A percentile compares a stretch with the other conserved stretches of the same genome.
Evolutionary conservation across 805 yeast species (phyloP).

Genomic region (Groenewaldozyma salmanticensis): DNA sequence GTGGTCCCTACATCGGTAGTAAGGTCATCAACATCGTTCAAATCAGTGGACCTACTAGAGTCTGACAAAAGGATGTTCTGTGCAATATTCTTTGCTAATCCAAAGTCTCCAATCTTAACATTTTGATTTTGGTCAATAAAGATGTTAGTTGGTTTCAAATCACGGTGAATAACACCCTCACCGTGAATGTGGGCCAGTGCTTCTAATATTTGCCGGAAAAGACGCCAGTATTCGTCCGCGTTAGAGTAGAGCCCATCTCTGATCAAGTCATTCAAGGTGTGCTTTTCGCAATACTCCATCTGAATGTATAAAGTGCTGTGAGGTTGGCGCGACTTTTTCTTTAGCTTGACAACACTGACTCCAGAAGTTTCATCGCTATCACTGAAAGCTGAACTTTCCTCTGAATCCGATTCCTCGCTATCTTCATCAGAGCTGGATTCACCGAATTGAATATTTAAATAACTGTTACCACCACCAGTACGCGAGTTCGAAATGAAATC

Average conservation of each 20-base stretch:
- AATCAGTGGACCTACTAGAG: constrained; percentile 5
- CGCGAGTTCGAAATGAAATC: constrained; percentile 21
- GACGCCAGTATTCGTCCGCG: constrained; percentile 79
- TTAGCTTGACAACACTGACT: constrained; percentile 6
- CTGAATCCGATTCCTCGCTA: constrained; percentile 3
- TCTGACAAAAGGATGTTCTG: constrained; percentile 8
- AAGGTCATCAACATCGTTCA: constrained; percentile 50
- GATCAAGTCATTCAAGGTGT: constrained; percentile 76
- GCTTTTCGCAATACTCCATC: constrained; percentile 98
- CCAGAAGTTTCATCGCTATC: constrained; percentile 10
- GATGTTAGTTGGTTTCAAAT: constrained; percentile 89
- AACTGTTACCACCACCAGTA: constrained; percentile 8
- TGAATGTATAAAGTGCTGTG: constrained; percentile 81
- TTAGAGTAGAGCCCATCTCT: constrained; percentile 62
- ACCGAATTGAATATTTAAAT: constrained; percentile 21
- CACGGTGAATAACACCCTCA: constrained; percentile 92
- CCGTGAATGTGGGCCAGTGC: constrained; percentile 86
- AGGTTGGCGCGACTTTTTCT: constrained; percentile 4
- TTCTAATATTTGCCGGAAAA: constrained; percentile 77
- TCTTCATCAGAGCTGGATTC: constrained; percentile 13
- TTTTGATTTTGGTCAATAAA: constrained; percentile 86
- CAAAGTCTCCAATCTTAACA: constrained; percentile 94
- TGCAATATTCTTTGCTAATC: constrained; percentile 68
- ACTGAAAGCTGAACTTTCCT: too few relatives aligned
- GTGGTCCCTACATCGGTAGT: constrained; percentile 94